Evolutionary conservation across 1,284 basidiomycete genomes (phyloP).

Genomic region (Fistulinella cinereoalba): DNA sequence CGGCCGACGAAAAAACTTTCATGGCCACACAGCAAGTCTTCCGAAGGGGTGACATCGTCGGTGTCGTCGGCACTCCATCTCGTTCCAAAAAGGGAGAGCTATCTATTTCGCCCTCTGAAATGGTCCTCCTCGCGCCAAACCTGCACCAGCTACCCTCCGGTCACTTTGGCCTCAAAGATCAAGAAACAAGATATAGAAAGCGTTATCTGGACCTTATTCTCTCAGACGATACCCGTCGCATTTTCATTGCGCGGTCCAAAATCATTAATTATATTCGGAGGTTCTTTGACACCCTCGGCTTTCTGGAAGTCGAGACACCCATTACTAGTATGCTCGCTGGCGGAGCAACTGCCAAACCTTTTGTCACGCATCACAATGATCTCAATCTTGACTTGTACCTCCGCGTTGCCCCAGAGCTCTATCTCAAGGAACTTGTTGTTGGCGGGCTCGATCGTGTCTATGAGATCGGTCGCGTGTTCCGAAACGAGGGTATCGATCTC

Average conservation of each 20-base stretch:
- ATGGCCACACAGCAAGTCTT: constrained; percentile 79
- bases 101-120: constrained; percentile 80
- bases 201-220: constrained; percentile 98
- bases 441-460: constrained; percentile 97
- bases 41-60: constrained; percentile 94
- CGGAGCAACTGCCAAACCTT: constrained; percentile 97
- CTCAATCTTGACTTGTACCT: constrained; percentile 97
- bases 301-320: constrained; percentile 99
- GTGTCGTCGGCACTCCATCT: constrained; percentile 84
- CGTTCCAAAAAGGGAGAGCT: constrained; percentile 97
- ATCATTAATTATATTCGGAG: constrained; percentile 91
- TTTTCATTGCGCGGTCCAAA: constrained; percentile 87
- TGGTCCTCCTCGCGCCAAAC: constrained; percentile 92
- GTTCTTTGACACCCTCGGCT: constrained; percentile 89
- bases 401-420: constrained; percentile 96
- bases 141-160: constrained; percentile 92
- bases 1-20: constrained; percentile 69
- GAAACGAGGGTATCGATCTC: constrained; percentile 98
- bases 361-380: constrained; percentile 99
- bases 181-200: constrained; percentile 97
- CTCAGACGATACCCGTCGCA: constrained; percentile 86
- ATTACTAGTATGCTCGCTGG: constrained; percentile 98
- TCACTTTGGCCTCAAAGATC: constrained; percentile 92
- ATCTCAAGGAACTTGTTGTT: constrained; percentile 96
- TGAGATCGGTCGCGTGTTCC: constrained; percentile 97